Conservation (phyloP, 1,284 basidiomycete genomes). For the Rhizoctonia solani region DNA sequence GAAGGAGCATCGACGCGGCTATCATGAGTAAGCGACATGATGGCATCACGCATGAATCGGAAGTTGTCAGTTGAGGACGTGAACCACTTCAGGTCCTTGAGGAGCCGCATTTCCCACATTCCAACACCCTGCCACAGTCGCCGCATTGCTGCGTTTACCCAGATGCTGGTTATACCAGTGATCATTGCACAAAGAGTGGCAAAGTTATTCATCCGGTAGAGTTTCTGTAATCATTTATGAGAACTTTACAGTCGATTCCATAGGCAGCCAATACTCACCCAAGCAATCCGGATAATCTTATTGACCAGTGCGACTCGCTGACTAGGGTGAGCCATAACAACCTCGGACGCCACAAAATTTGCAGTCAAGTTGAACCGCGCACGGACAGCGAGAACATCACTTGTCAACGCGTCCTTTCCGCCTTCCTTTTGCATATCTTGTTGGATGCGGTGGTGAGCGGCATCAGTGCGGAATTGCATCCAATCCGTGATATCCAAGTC, state of each 20-base stretch:
- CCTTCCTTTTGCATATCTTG: constrained; percentile 43
- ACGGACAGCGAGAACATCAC: constrained; percentile 74
- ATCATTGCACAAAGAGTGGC: constrained; percentile 82
- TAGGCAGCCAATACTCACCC: constrained; percentile 70
- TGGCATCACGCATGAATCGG: constrained; percentile 68
- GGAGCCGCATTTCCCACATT: constrained; percentile 74
- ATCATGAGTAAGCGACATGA: constrained; percentile 44
- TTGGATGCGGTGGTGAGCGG: constrained; percentile 70
- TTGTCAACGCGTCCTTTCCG: constrained; percentile 49
- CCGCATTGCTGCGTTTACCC: constrained; percentile 69
- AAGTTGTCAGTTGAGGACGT: constrained; percentile 73
- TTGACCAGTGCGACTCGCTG: constrained; percentile 70
- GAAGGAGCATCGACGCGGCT: background rate
- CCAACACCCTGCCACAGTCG: constrained; percentile 71
- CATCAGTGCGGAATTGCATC: constrained; percentile 77
- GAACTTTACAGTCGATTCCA: background rate
- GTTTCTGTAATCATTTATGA: constrained; percentile 63
- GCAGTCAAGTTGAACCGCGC: constrained; percentile 86
- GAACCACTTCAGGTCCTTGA: constrained; percentile 74
- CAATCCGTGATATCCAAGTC: constrained; percentile 79
- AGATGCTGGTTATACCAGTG: constrained; percentile 72
- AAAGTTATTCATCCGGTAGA: constrained; percentile 80
- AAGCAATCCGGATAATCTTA: constrained; percentile 87
- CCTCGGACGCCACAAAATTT: constrained; percentile 81
- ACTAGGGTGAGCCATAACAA: constrained; percentile 66